Evolutionary conservation across 345 rosid genomes (phyloP).

Genomic region (Dipteronia dyeriana): DNA sequence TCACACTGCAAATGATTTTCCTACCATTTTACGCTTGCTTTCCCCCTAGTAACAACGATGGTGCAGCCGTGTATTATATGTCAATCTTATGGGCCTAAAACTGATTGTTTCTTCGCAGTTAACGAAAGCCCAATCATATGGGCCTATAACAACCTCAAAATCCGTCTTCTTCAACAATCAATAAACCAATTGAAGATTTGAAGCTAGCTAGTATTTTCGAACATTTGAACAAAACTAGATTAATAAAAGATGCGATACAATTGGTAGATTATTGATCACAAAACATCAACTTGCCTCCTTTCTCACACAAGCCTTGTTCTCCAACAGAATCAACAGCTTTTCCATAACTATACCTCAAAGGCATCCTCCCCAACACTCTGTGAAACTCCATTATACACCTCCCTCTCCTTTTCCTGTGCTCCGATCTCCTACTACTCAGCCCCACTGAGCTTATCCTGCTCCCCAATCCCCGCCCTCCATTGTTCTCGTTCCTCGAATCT

Average conservation of each 20-base stretch:
- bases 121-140: not conserved
- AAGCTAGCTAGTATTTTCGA: too few relatives aligned
- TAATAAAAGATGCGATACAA: not conserved
- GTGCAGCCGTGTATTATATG: not conserved
- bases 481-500: slow-evolving; percentile 57
- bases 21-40: not conserved
- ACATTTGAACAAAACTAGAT: not conserved
- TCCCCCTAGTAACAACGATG: not conserved
- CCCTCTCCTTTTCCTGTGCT: slow-evolving; percentile 80
- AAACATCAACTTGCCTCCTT: slow-evolving; percentile 54
- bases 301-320: slow-evolving; percentile 70
- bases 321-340: slow-evolving; percentile 60
- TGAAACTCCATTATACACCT: slow-evolving; percentile 60
- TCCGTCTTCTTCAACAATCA: too few relatives aligned
- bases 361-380: slow-evolving; percentile 63
- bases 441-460: slow-evolving; percentile 51
- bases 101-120: not conserved
- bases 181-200: too few relatives aligned
- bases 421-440: slow-evolving; percentile 58
- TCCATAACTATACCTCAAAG: slow-evolving; percentile 60
- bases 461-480: slow-evolving; percentile 18
- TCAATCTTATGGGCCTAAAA: not conserved
- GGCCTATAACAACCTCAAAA: too few relatives aligned
- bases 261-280: slow-evolving; percentile 42
- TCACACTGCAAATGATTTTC: not conserved